Conservation (phyloP, 441 rosid species). For the Bruguiera hainesii region DNA sequence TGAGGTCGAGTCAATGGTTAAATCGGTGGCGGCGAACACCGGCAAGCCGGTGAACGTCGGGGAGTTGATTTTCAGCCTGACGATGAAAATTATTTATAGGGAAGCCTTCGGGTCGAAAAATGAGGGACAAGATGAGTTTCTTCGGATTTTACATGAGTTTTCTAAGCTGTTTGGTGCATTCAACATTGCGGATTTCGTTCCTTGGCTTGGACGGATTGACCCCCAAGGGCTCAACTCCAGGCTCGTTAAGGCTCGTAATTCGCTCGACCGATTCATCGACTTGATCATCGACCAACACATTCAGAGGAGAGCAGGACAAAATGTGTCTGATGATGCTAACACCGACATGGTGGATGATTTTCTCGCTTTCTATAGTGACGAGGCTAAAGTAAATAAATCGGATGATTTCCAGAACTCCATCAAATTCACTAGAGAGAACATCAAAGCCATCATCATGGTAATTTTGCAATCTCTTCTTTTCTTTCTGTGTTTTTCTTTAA, state of each 20-base stretch:
- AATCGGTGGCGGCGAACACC: constrained; percentile 30
- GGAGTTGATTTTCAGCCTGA: constrained; percentile 61
- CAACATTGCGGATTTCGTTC: constrained; percentile 83
- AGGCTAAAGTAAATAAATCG: constrained; percentile 50
- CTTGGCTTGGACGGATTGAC: constrained; percentile 66
- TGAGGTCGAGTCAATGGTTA: constrained; percentile 64
- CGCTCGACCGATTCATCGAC: constrained; percentile 78
- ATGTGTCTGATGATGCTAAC: constrained; percentile 32
- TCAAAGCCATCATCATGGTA: constrained; percentile 97
- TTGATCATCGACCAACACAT: constrained; percentile 77
- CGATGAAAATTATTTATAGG: constrained; percentile 67
- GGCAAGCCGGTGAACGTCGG: constrained; percentile 69
- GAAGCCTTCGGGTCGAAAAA: constrained; percentile 76
- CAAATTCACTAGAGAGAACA: constrained; percentile 71
- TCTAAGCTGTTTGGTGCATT: constrained; percentile 95
- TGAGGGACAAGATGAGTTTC: constrained; percentile 72
- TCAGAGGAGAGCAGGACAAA: constrained; percentile 31
- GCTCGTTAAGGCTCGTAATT: constrained; percentile 54
- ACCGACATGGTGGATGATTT: constrained; percentile 95
- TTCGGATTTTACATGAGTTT: constrained; percentile 77
- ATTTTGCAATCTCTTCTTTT: neutral
- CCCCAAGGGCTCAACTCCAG: constrained; percentile 63
- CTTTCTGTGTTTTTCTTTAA: too few species aligned
- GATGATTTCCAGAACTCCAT: constrained; percentile 62
- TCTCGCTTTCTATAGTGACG: constrained; percentile 73